These are phyloP conservation scores for Penicillium sp. DNA, from an alignment of 2,329 filamentous ascomycete species.

Conservation along the genomic window DNA sequence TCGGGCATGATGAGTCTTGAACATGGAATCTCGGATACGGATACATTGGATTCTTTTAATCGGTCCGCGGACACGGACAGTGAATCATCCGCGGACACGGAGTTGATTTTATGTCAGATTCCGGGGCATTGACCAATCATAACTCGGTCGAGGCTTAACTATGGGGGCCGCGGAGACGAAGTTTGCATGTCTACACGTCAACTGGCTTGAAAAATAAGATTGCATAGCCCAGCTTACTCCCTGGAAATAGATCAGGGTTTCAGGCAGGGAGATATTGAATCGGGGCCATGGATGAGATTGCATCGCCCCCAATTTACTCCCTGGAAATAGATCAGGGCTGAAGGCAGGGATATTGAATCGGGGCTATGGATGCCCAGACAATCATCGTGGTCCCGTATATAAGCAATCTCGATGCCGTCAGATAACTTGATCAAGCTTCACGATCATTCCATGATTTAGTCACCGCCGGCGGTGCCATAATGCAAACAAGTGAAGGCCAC, in stretches of 20 bases:
- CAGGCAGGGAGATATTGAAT: not conserved
- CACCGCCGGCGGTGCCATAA: too few relatives aligned
- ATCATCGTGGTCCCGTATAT: not conserved
- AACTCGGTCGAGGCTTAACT: too few relatives aligned
- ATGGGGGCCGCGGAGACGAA: not conserved
- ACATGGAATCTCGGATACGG: slow-evolving; percentile 1
- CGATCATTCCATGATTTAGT: too few relatives aligned
- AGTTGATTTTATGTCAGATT: slow-evolving; percentile 1
- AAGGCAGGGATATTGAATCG: too few relatives aligned
- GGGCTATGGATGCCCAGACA: not conserved
- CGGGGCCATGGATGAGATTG: too few relatives aligned
- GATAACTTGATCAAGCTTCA: too few relatives aligned
- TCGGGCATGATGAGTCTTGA: not conserved
- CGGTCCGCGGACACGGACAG: slow-evolving; percentile 9
- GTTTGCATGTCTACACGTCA: not conserved
- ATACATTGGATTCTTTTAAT: slow-evolving; percentile 3
- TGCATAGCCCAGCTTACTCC: not conserved
- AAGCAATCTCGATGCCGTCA: not conserved
- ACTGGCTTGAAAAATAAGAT: too few relatives aligned
- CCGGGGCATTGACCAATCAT: not conserved
- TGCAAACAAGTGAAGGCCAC: too few relatives aligned
- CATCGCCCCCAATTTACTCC: too few relatives aligned
- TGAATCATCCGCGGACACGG: slow-evolving; percentile 4
- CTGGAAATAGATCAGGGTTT: not conserved
- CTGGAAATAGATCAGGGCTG: too few relatives aligned